Evolutionary conservation across 371 early-diverging fungal genomes (phyloP), one percentile per base, ranked within the genome.

Genomic region (Mucor piriformis): DNA sequence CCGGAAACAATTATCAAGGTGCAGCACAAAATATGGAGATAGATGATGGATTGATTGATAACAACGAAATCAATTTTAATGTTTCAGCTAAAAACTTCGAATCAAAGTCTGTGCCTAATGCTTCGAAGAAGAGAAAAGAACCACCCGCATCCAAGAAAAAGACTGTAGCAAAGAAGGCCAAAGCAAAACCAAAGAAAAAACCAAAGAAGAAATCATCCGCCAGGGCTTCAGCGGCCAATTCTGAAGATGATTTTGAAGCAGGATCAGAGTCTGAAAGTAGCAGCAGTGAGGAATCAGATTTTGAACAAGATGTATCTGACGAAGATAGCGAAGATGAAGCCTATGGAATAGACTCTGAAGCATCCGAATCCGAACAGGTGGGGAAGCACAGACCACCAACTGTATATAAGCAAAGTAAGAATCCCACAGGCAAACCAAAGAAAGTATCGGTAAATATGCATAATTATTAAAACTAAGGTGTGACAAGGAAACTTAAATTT

Each of bases 231-330:
- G 16, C 20, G 6, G 63, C 54, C 7, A 58, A 58, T 35, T 62
- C 62, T 13, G 67, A 71, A 24, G 34, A 46, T 48, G 61, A 59
- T 40, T 63, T 50, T n/a, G 72, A 62, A 3, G 58, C 51, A 6
- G 61, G 34, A 5, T 8, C 10, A 23, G 25, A 24, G 2, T 56
- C 43, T 25, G 60, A 54, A 23, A 52, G 44, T 20, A 23, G 47
- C 16, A 55, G 49, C 16, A 29, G 34, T 8, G 54, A 38, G 32
- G 59, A 58, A 43, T 42, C 52, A 2, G 52, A 59, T 34, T 54
- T 44, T 54, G 55, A 63, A 18, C 42, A 42, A 42, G 42, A 46
- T 24, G 10, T 0, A 11, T 46, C 46, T 8, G 54, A 29, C 8
- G 59, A 59, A 16, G n/a, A 35, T 2, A 50, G 29, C 20, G 50